Base-by-base conservation (phyloP, 345 rosid species). In the Schrenkiella parvula region DNA sequence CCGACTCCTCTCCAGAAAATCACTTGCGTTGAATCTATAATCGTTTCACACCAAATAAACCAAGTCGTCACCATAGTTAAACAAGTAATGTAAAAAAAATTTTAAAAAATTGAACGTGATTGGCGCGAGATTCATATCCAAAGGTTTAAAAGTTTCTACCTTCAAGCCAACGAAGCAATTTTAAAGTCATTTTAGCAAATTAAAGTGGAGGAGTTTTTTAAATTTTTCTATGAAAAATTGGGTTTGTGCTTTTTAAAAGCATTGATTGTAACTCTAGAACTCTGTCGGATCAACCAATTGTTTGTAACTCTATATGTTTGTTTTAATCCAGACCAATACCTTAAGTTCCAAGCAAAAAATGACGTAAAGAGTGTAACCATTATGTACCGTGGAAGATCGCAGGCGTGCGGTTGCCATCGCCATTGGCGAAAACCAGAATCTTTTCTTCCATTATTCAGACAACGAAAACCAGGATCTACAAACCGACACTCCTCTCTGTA, bases 401-500 rank as follows among this genome's bases (percentile, higher is more conserved):
- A 88, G 60, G 82, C 81, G 13, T 88, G 23, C 0, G 96, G 96
- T 71, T 89, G 88, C 96, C 99, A 95, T 55, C 89, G 82, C 99
- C 99, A 95, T 73, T 86, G 79, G 25, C 54, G 90, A 70, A 83
- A 91, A 53, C 80, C 86, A 0, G 64, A 70, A 38, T 91, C 91
- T 48, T 68, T 73, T 67, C 99, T 82, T 15, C 99, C 99, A 0
- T 82, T 84, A 6, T 39, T 37, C 8, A 61, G 81, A 68, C 97
- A 91, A 17, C 83, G 90, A 66, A 95, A 91, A 5, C 98, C 99
- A 0, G 90, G 89, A 73, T 95, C 95, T 4, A 91, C 90, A 71
- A 95, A 95, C 42, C 84, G 87, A 85, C 95, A 95, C 47, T 72
- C 81, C 43, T 95, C 96, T 11, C 66, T 50, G 46, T 95, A 88